Base-by-base conservation (phyloP, 805 yeast genomes). In the Komagataella ulmi region DNA sequence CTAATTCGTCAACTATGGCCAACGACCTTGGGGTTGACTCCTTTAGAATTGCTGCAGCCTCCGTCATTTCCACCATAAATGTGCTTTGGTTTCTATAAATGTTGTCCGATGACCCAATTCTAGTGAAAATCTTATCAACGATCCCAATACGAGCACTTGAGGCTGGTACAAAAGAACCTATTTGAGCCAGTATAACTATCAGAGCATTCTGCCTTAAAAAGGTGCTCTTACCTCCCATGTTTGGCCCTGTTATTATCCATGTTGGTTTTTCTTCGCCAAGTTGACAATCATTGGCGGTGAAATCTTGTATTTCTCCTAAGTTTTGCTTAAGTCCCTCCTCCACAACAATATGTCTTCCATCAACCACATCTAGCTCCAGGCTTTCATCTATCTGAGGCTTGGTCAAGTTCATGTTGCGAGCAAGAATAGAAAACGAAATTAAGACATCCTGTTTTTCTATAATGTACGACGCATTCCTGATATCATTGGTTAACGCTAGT, bases 61-160 rank as follows among this genome's bases (percentile, higher is more conserved):
- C 97, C 45, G 82, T 73, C 96, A 89, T 88, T 59, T 89, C 97
- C 14, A 85, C 87, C 96, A 88, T 87, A 60, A 89, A 89, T 0
- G 97, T 88, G n/a, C 93, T 84, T 59, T 84, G 78, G 46, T 89
- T 89, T 49, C 80, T 75, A 54, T 78, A 77, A 24, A 89, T 74
- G 59, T 88, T 88, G 66, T 89, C 97, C 0, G 88, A 83, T 0
- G 97, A 89, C 1, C 89, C 89, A 61, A 88, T 81, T 24, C 97
- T 71, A 19, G 93, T 82, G 59, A 83, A 86, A 0, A 88, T 78
- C 51, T 82, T 76, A 64, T 88, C 96, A 17, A 88, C 88, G 1
- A 87, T 63, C 0, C 93, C 90, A 53, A 85, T 69, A 10, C 65
- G 71, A 0, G 90, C 91, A 6, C 62, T 58, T 12, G 69, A 67